Conservation (phyloP, 345 rosid species). For the Populus euphratica region DNA sequence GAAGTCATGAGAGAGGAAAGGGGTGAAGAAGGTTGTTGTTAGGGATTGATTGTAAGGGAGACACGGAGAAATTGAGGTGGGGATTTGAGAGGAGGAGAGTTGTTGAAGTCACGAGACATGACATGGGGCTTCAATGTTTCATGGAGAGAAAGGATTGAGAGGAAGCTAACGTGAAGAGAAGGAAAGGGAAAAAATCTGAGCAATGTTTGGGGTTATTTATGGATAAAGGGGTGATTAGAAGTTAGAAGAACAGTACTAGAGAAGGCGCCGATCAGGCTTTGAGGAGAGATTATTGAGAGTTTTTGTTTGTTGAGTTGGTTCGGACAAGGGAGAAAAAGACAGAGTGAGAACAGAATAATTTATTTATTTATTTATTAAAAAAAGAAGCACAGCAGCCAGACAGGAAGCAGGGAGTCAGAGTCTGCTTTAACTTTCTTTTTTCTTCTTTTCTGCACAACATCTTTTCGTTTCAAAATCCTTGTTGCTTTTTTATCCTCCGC, state of each 20-base stretch:
- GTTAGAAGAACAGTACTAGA: neutral
- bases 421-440: neutral
- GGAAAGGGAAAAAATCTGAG: neutral
- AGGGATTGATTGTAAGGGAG: neutral
- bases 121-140: conserved; percentile 5
- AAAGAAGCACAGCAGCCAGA: neutral
- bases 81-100: neutral
- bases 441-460: neutral
- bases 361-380: too few species aligned
- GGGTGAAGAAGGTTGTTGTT: neutral
- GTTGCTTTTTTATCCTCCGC: neutral
- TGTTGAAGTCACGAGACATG: conserved; percentile 38
- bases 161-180: neutral
- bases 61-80: neutral
- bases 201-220: conserved; percentile 19
- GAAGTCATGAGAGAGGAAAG: conserved; percentile 34
- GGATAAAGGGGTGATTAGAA: conserved; percentile 37
- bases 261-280: neutral
- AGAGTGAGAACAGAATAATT: neutral
- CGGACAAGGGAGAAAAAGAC: neutral
- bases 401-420: neutral
- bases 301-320: neutral
- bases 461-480: neutral
- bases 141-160: conserved; percentile 10
- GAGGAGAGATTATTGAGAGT: neutral